phyloP scores from a whole-genome alignment of 2,329 filamentous ascomycete species.

The Aspergillus brasiliensis region DNA sequence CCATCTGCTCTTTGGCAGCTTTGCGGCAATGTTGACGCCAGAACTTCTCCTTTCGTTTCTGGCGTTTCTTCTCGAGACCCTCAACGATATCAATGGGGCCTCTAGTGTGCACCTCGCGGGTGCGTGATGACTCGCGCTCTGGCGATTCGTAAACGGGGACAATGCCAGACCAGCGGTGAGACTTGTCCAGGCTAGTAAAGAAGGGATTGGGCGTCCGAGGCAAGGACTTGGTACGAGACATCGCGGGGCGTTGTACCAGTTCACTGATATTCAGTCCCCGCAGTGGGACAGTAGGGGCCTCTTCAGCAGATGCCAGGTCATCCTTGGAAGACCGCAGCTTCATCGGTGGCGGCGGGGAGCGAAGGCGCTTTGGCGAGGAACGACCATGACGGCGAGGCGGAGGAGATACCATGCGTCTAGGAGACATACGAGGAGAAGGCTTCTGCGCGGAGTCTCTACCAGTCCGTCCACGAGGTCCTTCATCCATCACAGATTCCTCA shows the following conservation, averaged over 20 bases:
- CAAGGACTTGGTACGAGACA: slow-evolving; percentile 81
- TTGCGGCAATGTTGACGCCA: slow-evolving; percentile 87
- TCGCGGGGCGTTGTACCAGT: slow-evolving; percentile 63
- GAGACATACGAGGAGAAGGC: slow-evolving; percentile 60
- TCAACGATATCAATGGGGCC: slow-evolving; percentile 98
- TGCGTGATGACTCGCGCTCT: slow-evolving; percentile 37
- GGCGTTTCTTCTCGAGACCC: slow-evolving; percentile 89
- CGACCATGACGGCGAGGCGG: slow-evolving; percentile 53
- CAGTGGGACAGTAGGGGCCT: slow-evolving; percentile 47
- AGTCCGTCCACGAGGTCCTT: slow-evolving; percentile 47
- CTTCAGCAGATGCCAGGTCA: slow-evolving; percentile 44
- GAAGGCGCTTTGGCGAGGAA: slow-evolving; percentile 65
- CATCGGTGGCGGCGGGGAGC: slow-evolving; percentile 70
- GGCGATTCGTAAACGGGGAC: slow-evolving; percentile 39
- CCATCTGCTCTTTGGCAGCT: slow-evolving; percentile 67
- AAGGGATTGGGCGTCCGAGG: slow-evolving; percentile 77
- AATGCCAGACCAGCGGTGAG: slow-evolving; percentile 35
- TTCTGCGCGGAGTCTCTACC: slow-evolving; percentile 52
- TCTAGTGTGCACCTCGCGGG: slow-evolving; percentile 68
- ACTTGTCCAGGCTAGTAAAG: slow-evolving; percentile 44
- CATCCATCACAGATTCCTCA: slow-evolving; percentile 54
- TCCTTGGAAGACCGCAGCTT: slow-evolving; percentile 50
- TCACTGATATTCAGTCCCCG: slow-evolving; percentile 56
- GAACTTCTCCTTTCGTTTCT: slow-evolving; percentile 89
- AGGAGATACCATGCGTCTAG: slow-evolving; percentile 62